Percentiles rank a stretch among this genome's conserved stretches.
These are phyloP conservation scores for Hymenoscyphus infarciens DNA, from an alignment of 2,329 filamentous ascomycete species.

Conservation along the genomic window DNA sequence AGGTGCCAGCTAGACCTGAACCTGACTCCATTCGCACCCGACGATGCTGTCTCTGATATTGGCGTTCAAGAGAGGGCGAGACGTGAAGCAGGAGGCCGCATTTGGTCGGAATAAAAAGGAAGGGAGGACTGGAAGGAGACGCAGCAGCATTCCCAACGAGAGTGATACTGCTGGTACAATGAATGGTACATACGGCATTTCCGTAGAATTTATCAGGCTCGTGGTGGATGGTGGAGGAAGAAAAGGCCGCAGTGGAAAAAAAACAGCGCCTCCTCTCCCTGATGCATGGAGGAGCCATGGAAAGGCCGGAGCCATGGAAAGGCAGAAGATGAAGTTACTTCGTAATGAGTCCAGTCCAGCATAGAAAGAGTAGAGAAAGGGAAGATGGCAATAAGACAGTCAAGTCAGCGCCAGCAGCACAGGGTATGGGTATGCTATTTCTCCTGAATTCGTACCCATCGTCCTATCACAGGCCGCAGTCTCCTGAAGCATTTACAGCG, in stretches of 20 bases:
- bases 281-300: not conserved
- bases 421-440: too few species aligned
- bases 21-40: not conserved
- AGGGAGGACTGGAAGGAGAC: too few species aligned
- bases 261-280: not conserved
- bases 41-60: not conserved
- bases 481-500: not conserved
- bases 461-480: too few species aligned
- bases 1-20: not conserved
- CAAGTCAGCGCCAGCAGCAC: too few species aligned
- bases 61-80: not conserved
- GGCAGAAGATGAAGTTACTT: not conserved
- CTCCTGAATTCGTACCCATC: too few species aligned
- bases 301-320: not conserved
- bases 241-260: not conserved
- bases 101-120: not conserved
- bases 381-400: too few species aligned
- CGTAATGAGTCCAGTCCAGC: too few species aligned
- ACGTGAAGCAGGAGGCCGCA: not conserved
- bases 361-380: too few species aligned
- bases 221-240: not conserved
- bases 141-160: too few species aligned
- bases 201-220: not conserved
- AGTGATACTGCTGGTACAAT: too few species aligned
- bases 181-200: not conserved